Percentiles rank a stretch among this genome's conserved stretches.
phyloP scores from a whole-genome alignment of 306 rosid genomes.

The apple (Malus domestica) region DNA sequence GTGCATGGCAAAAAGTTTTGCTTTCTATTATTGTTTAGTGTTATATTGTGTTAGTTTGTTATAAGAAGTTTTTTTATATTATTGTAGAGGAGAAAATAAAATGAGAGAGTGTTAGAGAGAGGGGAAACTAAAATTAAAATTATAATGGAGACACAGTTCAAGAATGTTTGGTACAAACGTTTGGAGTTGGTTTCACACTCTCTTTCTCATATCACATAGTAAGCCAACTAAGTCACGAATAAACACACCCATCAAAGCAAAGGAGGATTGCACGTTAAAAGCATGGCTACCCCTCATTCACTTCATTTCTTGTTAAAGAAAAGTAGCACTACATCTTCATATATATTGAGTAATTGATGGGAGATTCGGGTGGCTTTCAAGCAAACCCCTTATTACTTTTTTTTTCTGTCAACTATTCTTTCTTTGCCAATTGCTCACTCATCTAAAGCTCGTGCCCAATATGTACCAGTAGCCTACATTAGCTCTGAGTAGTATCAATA shows the following conservation, averaged over 20 bases:
- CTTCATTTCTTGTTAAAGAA: conserved; percentile 26
- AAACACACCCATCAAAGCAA: conserved; percentile 30
- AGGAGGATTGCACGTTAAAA: conserved; percentile 47
- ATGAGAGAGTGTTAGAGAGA: conserved; percentile 16
- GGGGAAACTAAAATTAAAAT: neutral
- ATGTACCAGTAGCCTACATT: neutral
- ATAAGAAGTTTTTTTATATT: neutral
- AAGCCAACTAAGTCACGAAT: conserved; percentile 32
- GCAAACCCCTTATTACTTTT: conserved; percentile 18
- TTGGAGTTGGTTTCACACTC: conserved; percentile 34
- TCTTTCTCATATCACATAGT: conserved; percentile 14
- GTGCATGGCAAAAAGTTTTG: neutral
- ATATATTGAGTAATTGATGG: conserved; percentile 16
- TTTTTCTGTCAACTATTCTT: neutral
- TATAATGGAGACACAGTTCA: conserved; percentile 7
- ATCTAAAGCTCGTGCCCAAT: conserved; percentile 12
- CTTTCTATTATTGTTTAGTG: neutral
- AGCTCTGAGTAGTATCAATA: neutral
- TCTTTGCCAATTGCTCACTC: neutral
- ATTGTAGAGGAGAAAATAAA: conserved; percentile 1
- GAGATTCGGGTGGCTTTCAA: conserved; percentile 38
- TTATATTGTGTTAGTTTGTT: neutral
- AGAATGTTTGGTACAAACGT: conserved; percentile 37
- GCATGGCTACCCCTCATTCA: conserved; percentile 33
- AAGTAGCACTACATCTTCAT: conserved; percentile 12